Evolutionary conservation across 2,329 filamentous ascomycete species (phyloP).

Genomic region (Microcyclosporella mali): DNA sequence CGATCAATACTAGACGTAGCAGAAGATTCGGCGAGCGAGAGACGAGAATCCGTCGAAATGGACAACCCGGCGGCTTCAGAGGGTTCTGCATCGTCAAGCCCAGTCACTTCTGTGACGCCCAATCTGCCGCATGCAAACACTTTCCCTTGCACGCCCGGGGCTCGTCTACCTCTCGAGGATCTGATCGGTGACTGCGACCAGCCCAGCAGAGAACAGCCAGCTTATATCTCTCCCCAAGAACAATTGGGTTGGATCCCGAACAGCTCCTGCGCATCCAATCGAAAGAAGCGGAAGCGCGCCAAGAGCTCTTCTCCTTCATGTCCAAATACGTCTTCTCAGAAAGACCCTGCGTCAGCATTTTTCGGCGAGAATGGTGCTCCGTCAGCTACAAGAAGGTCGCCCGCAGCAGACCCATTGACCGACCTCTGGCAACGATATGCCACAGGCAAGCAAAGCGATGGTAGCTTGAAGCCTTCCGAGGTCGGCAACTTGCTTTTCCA

Average conservation of each 20-base stretch:
- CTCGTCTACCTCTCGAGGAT: conserved; percentile 54
- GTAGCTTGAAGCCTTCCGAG: conserved; percentile 34
- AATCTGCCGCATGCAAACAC: conserved; percentile 28
- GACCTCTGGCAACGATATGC: conserved; percentile 44
- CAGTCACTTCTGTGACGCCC: conserved; percentile 15
- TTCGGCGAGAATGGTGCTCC: conserved; percentile 17
- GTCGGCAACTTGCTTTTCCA: conserved; percentile 42
- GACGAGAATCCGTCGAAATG: conserved; percentile 35
- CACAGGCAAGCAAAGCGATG: conserved; percentile 32
- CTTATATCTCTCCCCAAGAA: conserved; percentile 52
- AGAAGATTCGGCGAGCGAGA: conserved; percentile 19
- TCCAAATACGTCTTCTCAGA: conserved; percentile 34
- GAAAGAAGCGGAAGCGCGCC: conserved; percentile 39
- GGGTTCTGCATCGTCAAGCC: neutral
- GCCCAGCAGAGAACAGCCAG: conserved; percentile 40
- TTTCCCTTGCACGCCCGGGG: conserved; percentile 53
- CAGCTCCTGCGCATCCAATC: conserved; percentile 38
- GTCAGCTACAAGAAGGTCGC: conserved; percentile 33
- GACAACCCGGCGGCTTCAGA: neutral
- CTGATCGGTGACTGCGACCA: conserved; percentile 57
- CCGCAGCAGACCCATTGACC: conserved; percentile 42
- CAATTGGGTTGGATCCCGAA: conserved; percentile 54
- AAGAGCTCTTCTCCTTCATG: conserved; percentile 41
- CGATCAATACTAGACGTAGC: conserved; percentile 17
- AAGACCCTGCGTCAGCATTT: conserved; percentile 32